Conservation (phyloP, 2,329 filamentous ascomycete genomes). For the Sporothrix pallida region DNA sequence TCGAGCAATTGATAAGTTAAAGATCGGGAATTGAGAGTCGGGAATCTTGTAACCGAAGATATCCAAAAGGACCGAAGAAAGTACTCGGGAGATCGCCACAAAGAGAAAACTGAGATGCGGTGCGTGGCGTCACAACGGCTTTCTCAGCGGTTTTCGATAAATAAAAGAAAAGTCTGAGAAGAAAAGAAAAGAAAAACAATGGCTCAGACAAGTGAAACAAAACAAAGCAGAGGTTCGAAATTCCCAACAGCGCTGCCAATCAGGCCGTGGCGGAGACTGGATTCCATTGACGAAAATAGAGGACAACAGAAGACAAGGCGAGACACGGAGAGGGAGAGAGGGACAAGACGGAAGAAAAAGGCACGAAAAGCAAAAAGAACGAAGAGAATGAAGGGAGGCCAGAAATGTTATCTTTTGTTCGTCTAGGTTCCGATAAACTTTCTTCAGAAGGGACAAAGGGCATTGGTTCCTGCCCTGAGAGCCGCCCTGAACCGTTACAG, state of each 20-base stretch:
- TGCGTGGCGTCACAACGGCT: background rate
- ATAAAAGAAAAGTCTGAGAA: background rate
- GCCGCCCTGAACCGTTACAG: background rate
- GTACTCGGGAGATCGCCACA: constrained; percentile 8
- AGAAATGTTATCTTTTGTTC: constrained; percentile 26
- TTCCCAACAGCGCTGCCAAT: constrained; percentile 14
- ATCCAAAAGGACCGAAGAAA: background rate
- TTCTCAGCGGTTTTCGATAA: background rate
- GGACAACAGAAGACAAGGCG: background rate
- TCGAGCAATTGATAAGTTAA: too few relatives aligned
- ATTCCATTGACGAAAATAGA: constrained; percentile 27
- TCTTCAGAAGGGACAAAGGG: background rate
- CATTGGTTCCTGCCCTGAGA: background rate
- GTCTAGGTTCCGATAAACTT: constrained; percentile 14
- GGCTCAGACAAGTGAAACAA: constrained; percentile 19
- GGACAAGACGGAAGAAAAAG: too few relatives aligned
- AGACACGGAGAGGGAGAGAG: background rate
- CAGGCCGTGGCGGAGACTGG: constrained; percentile 16
- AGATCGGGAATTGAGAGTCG: background rate
- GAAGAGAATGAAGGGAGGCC: background rate
- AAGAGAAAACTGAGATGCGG: background rate
- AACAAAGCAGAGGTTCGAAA: constrained; percentile 18
- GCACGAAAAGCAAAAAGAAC: too few relatives aligned
- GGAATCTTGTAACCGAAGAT: background rate
- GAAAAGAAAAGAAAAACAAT: background rate